A percentile compares a stretch with the other conserved stretches of the same genome.
Evolutionary conservation across 2,329 filamentous ascomycete species (phyloP).

Genomic region (Stylonectria norvegica): DNA sequence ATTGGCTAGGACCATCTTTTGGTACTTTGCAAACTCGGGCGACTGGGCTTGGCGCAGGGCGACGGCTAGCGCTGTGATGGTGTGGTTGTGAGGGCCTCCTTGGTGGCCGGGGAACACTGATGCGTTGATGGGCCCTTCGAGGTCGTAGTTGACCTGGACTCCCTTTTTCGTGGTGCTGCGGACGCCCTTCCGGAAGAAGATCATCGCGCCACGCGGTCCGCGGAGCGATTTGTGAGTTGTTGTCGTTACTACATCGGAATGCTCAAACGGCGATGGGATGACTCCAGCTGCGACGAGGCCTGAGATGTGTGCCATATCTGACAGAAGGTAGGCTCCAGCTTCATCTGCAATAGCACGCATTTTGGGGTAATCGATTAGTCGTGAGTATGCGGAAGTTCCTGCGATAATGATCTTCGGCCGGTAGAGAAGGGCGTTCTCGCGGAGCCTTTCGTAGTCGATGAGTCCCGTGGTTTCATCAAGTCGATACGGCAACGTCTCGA

Average conservation of each 20-base stretch:
- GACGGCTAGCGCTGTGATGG: slow-evolving; percentile 88
- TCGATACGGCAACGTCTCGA: slow-evolving; percentile 92
- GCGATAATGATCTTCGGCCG: slow-evolving; percentile 91
- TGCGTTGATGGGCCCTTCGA: slow-evolving; percentile 87
- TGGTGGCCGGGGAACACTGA: slow-evolving; percentile 97
- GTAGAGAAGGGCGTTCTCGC: slow-evolving; percentile 80
- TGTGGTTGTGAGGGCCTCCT: slow-evolving; percentile 96
- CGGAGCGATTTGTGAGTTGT: slow-evolving; percentile 96
- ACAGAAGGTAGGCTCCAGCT: slow-evolving; percentile 82
- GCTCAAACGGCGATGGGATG: slow-evolving; percentile 80
- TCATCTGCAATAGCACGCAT: slow-evolving; percentile 87
- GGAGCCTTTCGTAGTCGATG: slow-evolving; percentile 88
- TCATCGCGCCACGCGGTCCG: slow-evolving; percentile 91
- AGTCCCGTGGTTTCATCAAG: slow-evolving; percentile 82
- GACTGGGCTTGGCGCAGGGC: slow-evolving; percentile 87
- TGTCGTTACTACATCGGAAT: slow-evolving; percentile 92
- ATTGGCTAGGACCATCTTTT: slow-evolving; percentile 80
- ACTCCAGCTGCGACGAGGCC: slow-evolving; percentile 87
- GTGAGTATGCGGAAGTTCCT: slow-evolving; percentile 89
- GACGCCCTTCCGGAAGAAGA: slow-evolving; percentile 93
- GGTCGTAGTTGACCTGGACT: slow-evolving; percentile 72
- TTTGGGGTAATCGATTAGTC: slow-evolving; percentile 84
- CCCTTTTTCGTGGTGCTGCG: slow-evolving; percentile 78
- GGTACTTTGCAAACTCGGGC: slow-evolving; percentile 84
- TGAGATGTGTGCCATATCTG: slow-evolving; percentile 95